A percentile compares a stretch with the other conserved stretches of the same genome.
Evolutionary conservation across 768 basidiomycete genomes (phyloP).

Genomic region (Xerocomus brunneocitrinus): DNA sequence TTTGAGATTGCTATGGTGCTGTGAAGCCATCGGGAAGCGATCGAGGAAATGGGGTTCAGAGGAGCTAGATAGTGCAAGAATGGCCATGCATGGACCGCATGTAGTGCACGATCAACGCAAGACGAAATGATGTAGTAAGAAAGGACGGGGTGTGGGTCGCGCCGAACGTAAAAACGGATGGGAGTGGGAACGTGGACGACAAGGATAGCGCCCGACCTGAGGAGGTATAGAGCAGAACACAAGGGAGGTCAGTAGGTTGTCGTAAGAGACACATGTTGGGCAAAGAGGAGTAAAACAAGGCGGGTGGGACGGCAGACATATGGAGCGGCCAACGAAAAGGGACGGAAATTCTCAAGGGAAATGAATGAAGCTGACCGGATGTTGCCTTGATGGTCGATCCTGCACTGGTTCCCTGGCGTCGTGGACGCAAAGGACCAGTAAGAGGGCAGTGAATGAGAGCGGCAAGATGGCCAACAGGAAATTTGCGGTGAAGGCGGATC

Average conservation of each 20-base stretch:
- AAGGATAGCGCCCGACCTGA: constrained; percentile 5
- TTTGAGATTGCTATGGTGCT: constrained; percentile 34
- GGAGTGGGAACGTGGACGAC: constrained; percentile 20
- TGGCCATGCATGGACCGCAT: constrained; percentile 42
- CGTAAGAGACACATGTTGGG: constrained; percentile 9
- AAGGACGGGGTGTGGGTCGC: constrained; percentile 8
- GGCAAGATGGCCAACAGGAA: neutral
- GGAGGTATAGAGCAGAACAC: constrained; percentile 14
- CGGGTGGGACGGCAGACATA: neutral
- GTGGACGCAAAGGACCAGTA: neutral
- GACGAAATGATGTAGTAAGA: constrained; percentile 14
- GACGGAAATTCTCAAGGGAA: constrained; percentile 15
- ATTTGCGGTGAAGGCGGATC: neutral
- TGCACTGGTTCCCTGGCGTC: constrained; percentile 1
- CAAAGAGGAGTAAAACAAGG: constrained; percentile 6
- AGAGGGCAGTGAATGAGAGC: neutral
- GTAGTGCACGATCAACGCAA: constrained; percentile 22
- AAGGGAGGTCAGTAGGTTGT: constrained; percentile 12
- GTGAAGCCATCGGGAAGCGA: constrained; percentile 46
- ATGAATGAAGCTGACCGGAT: constrained; percentile 25
- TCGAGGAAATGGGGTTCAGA: constrained; percentile 37
- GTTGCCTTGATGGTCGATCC: constrained; percentile 22
- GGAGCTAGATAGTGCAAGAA: constrained; percentile 37
- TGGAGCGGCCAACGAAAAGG: constrained; percentile 4
- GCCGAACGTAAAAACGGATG: constrained; percentile 6